Percentiles rank a stretch among this genome's conserved stretches.
These are phyloP conservation scores for Glycine latifolia DNA, from an alignment of 306 rosid genomes.

Conservation along the genomic window DNA sequence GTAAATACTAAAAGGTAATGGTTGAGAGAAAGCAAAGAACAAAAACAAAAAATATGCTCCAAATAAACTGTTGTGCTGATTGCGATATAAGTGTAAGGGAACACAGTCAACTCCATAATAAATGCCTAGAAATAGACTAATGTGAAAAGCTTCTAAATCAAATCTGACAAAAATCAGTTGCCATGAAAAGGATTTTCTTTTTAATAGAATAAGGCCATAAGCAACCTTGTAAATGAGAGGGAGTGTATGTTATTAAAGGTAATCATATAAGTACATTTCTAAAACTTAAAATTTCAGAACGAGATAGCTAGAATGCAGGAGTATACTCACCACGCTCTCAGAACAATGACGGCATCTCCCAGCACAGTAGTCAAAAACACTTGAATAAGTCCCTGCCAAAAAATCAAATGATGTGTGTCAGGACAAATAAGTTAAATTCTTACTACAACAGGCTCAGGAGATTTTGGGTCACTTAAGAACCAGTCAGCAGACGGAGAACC, in stretches of 20 bases:
- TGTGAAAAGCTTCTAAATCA: conserved; percentile 38
- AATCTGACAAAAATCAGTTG: conserved; percentile 13
- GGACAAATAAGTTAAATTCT: background rate
- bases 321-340: conserved; percentile 89
- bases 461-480: conserved; percentile 35
- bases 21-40: conserved; percentile 2
- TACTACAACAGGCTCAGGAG: background rate
- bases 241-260: conserved; percentile 34
- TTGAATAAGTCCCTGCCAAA: conserved; percentile 76
- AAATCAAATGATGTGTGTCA: conserved; percentile 3
- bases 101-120: conserved; percentile 22
- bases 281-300: conserved; percentile 29
- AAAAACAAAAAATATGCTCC: conserved; percentile 2
- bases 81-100: conserved; percentile 12
- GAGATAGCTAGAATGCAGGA: conserved; percentile 29
- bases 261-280: background rate
- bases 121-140: conserved; percentile 17
- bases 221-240: conserved; percentile 23
- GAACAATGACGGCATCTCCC: conserved; percentile 97
- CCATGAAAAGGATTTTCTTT: background rate
- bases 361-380: conserved; percentile 82
- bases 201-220: conserved; percentile 13
- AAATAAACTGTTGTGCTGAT: conserved; percentile 20
- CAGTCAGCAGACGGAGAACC: conserved; percentile 31
- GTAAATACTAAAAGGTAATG: conserved; percentile 12